A percentile compares a stretch with the other conserved stretches of the same genome.
These are phyloP conservation scores for Emiliania huxleyi DNA, from an alignment of 78 protist genomes.

Conservation along the genomic window DNA sequence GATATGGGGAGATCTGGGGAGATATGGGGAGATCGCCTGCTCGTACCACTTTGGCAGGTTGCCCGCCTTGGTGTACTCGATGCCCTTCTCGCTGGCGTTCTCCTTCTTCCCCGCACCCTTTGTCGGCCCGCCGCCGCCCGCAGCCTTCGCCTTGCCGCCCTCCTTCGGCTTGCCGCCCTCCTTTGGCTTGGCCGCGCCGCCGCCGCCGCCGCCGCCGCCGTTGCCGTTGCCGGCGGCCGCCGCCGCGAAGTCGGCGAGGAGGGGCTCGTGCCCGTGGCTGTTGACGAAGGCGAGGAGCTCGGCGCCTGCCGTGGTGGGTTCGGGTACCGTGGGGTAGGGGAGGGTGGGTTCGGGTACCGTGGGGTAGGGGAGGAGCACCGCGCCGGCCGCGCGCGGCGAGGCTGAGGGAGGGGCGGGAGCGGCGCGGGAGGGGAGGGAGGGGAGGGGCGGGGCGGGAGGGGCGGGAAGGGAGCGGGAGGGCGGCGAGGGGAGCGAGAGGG, in stretches of 20 bases:
- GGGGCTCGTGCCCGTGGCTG: background rate
- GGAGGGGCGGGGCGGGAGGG: too few species aligned
- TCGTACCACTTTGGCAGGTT: conserved; percentile 52
- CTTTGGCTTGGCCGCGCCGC: background rate
- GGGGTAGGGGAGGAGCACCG: too few species aligned
- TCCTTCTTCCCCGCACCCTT: background rate
- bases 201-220: background rate
- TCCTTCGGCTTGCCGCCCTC: background rate
- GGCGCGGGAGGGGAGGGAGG: too few species aligned
- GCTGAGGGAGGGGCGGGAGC: background rate
- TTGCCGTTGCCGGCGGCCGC: too few species aligned
- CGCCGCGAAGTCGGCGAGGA: background rate
- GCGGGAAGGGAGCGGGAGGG: too few species aligned
- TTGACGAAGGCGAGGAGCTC: background rate
- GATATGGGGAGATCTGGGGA: too few species aligned
- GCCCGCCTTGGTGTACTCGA: conserved; percentile 4
- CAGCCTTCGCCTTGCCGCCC: background rate
- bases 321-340: too few species aligned
- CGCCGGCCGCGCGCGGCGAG: background rate
- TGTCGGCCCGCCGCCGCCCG: too few species aligned
- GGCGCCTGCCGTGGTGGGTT: too few species aligned
- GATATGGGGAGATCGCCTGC: conserved; percentile 31
- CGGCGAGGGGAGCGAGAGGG: too few species aligned
- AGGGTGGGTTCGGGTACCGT: too few species aligned
- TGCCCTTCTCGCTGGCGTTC: background rate